Percentiles rank a stretch among this genome's conserved stretches.
Conservation (phyloP, 768 basidiomycete species). For the Xerocomellus dryophilus region DNA sequence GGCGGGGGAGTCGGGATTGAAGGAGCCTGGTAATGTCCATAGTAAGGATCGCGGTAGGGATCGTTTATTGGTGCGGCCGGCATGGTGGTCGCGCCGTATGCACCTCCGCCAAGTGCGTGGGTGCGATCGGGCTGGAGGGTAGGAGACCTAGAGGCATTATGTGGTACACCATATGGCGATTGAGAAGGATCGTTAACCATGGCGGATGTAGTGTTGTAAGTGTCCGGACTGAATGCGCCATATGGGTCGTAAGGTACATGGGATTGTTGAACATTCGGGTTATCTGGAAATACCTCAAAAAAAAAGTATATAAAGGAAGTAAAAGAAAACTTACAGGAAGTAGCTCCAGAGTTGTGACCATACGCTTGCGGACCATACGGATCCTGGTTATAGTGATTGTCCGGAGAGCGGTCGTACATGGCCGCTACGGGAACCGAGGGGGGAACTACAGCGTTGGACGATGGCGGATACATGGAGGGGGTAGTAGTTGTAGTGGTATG, state of each 20-base stretch:
- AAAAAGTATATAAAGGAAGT: neutral
- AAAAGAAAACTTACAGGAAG: constrained; percentile 47
- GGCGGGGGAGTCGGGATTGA: constrained; percentile 31
- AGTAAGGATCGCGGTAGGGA: constrained; percentile 28
- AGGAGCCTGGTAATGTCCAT: constrained; percentile 21
- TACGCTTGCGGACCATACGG: constrained; percentile 38
- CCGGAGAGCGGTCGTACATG: constrained; percentile 21
- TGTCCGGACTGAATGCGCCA: constrained; percentile 37
- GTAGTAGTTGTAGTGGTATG: constrained; percentile 41
- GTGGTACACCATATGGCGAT: constrained; percentile 15
- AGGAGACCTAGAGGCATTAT: constrained; percentile 14
- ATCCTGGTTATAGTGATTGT: constrained; percentile 24
- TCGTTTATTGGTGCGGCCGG: constrained; percentile 40
- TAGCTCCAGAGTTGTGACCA: constrained; percentile 51
- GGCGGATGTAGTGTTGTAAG: constrained; percentile 37
- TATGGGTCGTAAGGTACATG: constrained; percentile 54
- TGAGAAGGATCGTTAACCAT: constrained; percentile 13
- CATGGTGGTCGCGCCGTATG: constrained; percentile 49
- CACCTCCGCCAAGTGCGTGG: constrained; percentile 56
- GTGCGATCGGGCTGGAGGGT: constrained; percentile 41
- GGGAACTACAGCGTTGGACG: constrained; percentile 25
- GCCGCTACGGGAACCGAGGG: constrained; percentile 6
- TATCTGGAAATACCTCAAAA: constrained; percentile 40
- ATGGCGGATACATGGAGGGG: constrained; percentile 36
- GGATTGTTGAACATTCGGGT: constrained; percentile 50